Conservation (phyloP, 2,329 filamentous ascomycete genomes). For the Alternaria conjuncta region DNA sequence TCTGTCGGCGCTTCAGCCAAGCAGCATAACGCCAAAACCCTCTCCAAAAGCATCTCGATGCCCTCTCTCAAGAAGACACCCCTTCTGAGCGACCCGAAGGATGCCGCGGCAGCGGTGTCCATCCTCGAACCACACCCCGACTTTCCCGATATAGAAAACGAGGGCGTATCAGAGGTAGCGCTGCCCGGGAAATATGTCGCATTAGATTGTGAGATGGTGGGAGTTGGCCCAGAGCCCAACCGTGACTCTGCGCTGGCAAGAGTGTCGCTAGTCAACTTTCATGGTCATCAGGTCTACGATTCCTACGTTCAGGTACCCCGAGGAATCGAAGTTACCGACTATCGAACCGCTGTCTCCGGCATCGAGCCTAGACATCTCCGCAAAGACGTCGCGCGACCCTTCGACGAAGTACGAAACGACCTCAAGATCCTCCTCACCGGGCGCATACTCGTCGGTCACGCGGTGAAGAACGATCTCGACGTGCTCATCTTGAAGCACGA, state of each 20-base stretch:
- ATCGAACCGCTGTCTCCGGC: conserved; percentile 86
- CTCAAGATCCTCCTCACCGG: conserved; percentile 73
- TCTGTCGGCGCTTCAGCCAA: conserved; percentile 43
- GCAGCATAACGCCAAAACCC: conserved; percentile 53
- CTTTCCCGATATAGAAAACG: conserved; percentile 52
- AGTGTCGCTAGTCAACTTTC: conserved; percentile 91
- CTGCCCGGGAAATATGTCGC: conserved; percentile 88
- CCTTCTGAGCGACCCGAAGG: conserved; percentile 59
- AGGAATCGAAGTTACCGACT: conserved; percentile 83
- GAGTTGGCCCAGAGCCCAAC: conserved; percentile 69
- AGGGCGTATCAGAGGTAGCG: conserved; percentile 58
- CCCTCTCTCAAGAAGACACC: conserved; percentile 50
- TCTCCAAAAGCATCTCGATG: conserved; percentile 43
- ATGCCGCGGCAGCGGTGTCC: conserved; percentile 62
- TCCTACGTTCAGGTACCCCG: conserved; percentile 76
- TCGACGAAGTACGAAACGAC: conserved; percentile 77
- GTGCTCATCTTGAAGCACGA: conserved; percentile 82
- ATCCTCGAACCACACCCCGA: conserved; percentile 53
- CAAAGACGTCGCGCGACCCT: conserved; percentile 55
- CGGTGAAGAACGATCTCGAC: conserved; percentile 76
- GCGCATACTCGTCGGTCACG: conserved; percentile 82
- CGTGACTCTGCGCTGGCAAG: conserved; percentile 80
- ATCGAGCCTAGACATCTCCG: conserved; percentile 77
- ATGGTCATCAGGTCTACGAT: conserved; percentile 91
- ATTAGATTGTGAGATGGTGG: conserved; percentile 98